Conservation (phyloP, 192 early-diverging fungal species). For the Coemansia sp. region DNA sequence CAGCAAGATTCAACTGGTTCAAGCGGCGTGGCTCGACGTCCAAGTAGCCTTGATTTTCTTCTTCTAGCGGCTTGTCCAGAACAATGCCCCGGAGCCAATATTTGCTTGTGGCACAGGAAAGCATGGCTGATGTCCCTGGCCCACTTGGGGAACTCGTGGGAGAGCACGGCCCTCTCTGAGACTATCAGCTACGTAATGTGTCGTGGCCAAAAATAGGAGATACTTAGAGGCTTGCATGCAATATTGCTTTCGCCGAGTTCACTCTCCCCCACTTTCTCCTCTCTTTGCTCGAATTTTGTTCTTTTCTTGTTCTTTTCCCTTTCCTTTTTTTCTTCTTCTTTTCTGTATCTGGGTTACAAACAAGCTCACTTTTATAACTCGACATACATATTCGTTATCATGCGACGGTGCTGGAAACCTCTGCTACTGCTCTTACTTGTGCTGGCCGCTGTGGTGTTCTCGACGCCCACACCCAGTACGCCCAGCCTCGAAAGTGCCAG, state of each 20-base stretch:
- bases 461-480: constrained; percentile 1
- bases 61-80: background rate
- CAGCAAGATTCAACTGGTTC: constrained; percentile 57
- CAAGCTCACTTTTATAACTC: background rate
- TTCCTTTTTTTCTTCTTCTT: constrained; percentile 3
- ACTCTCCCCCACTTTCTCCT: background rate
- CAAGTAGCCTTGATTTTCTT: constrained; percentile 15
- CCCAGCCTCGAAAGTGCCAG: constrained; percentile 5
- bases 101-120: constrained; percentile 1
- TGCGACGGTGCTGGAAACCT: constrained; percentile 4
- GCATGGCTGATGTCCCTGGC: background rate
- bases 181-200: constrained; percentile 6
- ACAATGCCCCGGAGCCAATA: constrained; percentile 5
- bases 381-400: background rate
- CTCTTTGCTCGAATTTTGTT: background rate
- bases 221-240: background rate
- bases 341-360: background rate
- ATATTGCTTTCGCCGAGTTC: background rate
- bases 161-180: background rate
- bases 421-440: constrained; percentile 14
- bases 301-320: background rate
- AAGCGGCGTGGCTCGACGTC: constrained; percentile 59
- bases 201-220: background rate
- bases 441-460: background rate
- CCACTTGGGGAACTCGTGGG: background rate